Percentiles rank a stretch among this genome's conserved stretches.
Evolutionary conservation across 1,284 basidiomycete genomes (phyloP).

Genomic region (Tilletia caries): DNA sequence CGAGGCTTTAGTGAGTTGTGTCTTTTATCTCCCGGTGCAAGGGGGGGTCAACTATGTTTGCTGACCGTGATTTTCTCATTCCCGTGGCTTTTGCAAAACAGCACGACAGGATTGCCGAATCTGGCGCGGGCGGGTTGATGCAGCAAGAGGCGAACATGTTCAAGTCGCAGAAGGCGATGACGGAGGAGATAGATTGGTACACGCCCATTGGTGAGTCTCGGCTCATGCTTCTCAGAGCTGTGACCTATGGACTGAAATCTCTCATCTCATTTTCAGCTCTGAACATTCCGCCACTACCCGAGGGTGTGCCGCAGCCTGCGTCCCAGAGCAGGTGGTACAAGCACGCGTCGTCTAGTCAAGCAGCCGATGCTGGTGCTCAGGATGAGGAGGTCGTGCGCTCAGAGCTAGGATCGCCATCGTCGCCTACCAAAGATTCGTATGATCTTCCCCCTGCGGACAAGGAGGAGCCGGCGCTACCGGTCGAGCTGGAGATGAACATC

Average conservation of each 20-base stretch:
- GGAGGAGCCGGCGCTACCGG: background rate
- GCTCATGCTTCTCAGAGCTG: too few species aligned
- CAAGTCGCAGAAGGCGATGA: conserved; percentile 4
- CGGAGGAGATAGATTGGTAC: conserved; percentile 8
- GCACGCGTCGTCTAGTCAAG: too few species aligned
- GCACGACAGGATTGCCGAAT: conserved; percentile 1
- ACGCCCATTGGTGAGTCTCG: background rate
- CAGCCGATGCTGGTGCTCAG: background rate
- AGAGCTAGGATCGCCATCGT: background rate
- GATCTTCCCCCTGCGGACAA: background rate
- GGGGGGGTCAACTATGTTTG: background rate
- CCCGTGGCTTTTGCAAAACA: background rate
- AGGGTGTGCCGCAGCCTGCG: background rate
- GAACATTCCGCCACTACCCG: background rate
- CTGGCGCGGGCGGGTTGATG: conserved; percentile 1
- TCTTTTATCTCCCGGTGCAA: background rate
- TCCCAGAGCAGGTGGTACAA: background rate
- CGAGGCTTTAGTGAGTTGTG: background rate
- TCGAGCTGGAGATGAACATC: conserved; percentile 5
- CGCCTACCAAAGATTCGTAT: background rate
- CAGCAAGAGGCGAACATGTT: conserved; percentile 8
- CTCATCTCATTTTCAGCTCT: conserved; percentile 8
- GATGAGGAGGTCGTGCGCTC: background rate
- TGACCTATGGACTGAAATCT: background rate
- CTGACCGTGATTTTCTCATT: background rate